phyloP scores from a whole-genome alignment of 192 early-diverging fungal species.

The Thamnidium elegans region DNA sequence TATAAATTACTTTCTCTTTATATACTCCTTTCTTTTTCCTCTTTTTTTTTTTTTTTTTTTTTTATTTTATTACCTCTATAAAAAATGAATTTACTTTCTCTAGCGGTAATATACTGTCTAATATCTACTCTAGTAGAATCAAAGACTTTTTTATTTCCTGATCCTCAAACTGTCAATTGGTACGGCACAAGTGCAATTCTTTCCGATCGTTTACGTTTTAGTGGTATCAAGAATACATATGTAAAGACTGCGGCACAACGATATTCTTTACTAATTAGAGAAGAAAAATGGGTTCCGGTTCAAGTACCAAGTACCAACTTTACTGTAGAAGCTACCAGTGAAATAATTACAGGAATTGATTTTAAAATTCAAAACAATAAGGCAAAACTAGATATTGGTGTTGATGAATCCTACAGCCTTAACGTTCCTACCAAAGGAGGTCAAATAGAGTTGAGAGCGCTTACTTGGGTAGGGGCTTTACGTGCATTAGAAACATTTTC shows the following conservation, averaged over 20 bases:
- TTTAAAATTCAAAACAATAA: slow-evolving; percentile 46
- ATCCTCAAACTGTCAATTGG: slow-evolving; percentile 28
- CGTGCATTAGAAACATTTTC: slow-evolving; percentile 70
- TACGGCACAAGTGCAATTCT: slow-evolving; percentile 16
- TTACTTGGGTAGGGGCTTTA: slow-evolving; percentile 67
- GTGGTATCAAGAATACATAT: slow-evolving; percentile 5
- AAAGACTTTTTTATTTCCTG: slow-evolving; percentile 27
- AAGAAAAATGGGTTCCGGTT: slow-evolving; percentile 43
- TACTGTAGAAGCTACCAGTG: neutral
- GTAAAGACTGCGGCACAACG: slow-evolving; percentile 33
- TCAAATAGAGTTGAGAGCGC: slow-evolving; percentile 53
- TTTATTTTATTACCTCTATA: neutral
- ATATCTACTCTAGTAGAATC: slow-evolving; percentile 5
- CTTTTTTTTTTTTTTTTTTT: no score
- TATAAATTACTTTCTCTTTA: neutral
- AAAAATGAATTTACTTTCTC: neutral
- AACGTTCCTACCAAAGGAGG: slow-evolving; percentile 49
- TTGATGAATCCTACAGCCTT: slow-evolving; percentile 70
- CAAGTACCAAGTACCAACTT: slow-evolving; percentile 43
- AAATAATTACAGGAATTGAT: slow-evolving; percentile 24
- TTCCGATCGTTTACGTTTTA: slow-evolving; percentile 20
- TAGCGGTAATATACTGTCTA: neutral
- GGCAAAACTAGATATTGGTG: slow-evolving; percentile 51
- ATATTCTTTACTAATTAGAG: slow-evolving; percentile 41
- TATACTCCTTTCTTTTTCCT: neutral